Conservation (phyloP, 768 basidiomycete species). For the Russula sp. region DNA sequence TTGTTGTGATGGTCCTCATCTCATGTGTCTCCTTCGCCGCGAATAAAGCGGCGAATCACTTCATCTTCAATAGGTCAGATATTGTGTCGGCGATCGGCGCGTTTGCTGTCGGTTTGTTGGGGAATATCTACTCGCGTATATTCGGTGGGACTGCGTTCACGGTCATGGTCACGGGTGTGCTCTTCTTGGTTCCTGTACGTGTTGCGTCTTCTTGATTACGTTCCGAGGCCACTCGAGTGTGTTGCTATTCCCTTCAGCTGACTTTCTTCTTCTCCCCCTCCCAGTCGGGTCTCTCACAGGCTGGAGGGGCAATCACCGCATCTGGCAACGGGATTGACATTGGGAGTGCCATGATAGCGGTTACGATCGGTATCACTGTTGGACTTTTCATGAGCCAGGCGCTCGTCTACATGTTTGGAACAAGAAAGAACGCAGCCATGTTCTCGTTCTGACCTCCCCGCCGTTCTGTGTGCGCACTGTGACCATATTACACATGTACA, state of each 20-base stretch:
- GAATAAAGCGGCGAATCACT: constrained; percentile 77
- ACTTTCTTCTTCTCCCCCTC: not conserved
- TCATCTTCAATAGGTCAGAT: constrained; percentile 79
- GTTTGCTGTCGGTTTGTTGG: constrained; percentile 70
- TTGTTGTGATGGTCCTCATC: constrained; percentile 79
- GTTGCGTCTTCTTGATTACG: not conserved
- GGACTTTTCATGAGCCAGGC: constrained; percentile 86
- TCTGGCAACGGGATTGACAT: constrained; percentile 79
- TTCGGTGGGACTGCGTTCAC: constrained; percentile 86
- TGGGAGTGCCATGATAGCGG: constrained; percentile 82
- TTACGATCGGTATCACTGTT: constrained; percentile 85
- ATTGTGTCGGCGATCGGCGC: constrained; percentile 81
- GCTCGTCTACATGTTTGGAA: constrained; percentile 79
- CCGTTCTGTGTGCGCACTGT: not conserved
- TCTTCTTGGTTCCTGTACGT: constrained; percentile 81
- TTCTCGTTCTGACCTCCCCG: constrained; percentile 59
- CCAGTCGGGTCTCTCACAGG: constrained; percentile 79
- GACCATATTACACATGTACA: not conserved
- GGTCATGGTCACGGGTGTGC: constrained; percentile 82
- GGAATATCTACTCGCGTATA: constrained; percentile 73
- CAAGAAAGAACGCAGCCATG: constrained; percentile 74
- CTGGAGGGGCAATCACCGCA: constrained; percentile 58
- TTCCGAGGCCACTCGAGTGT: not conserved
- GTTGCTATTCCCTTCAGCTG: constrained; percentile 4
- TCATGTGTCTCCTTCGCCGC: constrained; percentile 73